phyloP scores from a whole-genome alignment of 2,329 filamentous ascomycete species.

The Pseudogymnoascus sp. region DNA sequence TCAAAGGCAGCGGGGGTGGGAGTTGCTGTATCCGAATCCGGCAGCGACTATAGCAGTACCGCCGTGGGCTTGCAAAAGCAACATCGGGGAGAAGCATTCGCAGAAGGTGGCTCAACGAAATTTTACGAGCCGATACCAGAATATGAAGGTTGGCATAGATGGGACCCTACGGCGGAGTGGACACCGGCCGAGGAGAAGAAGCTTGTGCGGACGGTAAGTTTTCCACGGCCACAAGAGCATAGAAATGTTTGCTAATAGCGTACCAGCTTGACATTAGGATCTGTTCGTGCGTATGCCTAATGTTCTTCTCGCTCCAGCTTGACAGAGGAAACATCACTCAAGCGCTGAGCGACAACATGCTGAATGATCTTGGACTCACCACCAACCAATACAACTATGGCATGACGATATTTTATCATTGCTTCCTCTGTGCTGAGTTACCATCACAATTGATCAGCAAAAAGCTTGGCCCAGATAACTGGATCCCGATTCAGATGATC shows the following conservation, averaged over 20 bases:
- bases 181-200: slow-evolving; percentile 22
- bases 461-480: slow-evolving; percentile 41
- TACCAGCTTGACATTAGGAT: slow-evolving; percentile 12
- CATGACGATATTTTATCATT: slow-evolving; percentile 44
- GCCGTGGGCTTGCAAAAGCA: neutral
- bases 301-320: slow-evolving; percentile 52
- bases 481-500: slow-evolving; percentile 44
- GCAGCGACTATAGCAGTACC: neutral
- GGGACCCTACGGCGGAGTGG: slow-evolving; percentile 22
- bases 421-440: slow-evolving; percentile 48
- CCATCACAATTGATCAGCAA: slow-evolving; percentile 54
- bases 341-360: slow-evolving; percentile 51
- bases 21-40: neutral
- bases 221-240: neutral
- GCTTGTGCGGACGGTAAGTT: slow-evolving; percentile 20
- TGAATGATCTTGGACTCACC: slow-evolving; percentile 39
- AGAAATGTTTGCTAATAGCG: neutral
- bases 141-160: slow-evolving; percentile 22
- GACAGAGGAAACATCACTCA: slow-evolving; percentile 50
- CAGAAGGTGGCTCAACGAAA: slow-evolving; percentile 12
- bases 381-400: slow-evolving; percentile 42
- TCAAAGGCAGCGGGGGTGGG: neutral
- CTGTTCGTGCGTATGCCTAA: slow-evolving; percentile 43
- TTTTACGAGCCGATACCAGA: slow-evolving; percentile 19
- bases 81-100: neutral